Percentiles rank a stretch among this genome's conserved stretches.
Conservation (phyloP, 1,284 basidiomycete species). For the Austropuccinia psidii region DNA sequence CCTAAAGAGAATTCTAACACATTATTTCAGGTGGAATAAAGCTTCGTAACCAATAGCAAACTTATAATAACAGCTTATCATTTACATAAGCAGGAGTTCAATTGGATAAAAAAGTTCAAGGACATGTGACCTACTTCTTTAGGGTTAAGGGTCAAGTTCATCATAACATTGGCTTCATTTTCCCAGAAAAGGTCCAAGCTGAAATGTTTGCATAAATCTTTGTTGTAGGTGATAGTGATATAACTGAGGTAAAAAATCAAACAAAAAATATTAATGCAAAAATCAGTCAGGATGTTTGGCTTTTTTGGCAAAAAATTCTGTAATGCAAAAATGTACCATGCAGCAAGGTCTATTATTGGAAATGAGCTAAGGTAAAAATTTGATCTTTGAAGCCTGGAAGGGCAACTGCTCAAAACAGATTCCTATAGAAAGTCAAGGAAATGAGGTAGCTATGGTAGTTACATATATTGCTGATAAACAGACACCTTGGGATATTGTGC, state of each 20-base stretch:
- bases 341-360: background rate
- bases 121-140: background rate
- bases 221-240: background rate
- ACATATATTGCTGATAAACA: background rate
- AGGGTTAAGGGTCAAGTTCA: background rate
- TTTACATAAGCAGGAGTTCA: background rate
- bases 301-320: background rate
- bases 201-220: background rate
- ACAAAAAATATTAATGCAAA: background rate
- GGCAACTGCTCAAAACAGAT: background rate
- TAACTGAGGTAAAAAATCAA: background rate
- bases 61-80: background rate
- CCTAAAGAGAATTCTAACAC: too few relatives aligned
- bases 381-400: background rate
- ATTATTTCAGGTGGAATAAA: background rate
- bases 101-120: background rate
- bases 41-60: background rate
- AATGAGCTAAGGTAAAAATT: background rate
- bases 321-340: conserved; percentile 1
- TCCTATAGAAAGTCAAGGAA: background rate
- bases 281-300: background rate
- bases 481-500: background rate
- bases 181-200: background rate
- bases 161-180: background rate
- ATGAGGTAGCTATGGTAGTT: background rate